phyloP scores from a whole-genome alignment of 441 rosid genomes.

The Populus trichocarpa region DNA sequence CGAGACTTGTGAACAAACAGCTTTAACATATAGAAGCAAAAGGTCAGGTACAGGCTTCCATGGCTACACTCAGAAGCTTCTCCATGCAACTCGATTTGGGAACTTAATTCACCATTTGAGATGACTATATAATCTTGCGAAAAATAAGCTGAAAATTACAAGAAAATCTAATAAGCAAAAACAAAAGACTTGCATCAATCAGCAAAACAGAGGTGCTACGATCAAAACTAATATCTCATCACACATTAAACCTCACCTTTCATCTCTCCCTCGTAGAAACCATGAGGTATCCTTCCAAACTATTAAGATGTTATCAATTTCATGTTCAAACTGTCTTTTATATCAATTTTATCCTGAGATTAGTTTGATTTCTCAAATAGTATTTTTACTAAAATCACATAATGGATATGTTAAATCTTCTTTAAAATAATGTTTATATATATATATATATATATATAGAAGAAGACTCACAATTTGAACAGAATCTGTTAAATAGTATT shows the following conservation, averaged over 20 bases:
- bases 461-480: neutral
- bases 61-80: neutral
- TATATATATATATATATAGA: no score
- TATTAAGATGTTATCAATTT: no score
- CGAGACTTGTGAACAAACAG: neutral
- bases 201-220: no score
- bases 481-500: neutral
- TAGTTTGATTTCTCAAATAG: neutral
- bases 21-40: neutral
- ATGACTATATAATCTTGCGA: neutral
- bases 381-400: neutral
- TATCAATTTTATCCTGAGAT: neutral
- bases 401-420: neutral
- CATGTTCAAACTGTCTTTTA: neutral
- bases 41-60: neutral
- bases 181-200: neutral
- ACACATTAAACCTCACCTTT: slow-evolving; percentile 35
- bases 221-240: no score
- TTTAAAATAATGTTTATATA: no score
- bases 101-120: neutral
- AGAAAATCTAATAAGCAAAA: neutral
- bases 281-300: slow-evolving; percentile 63
- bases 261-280: slow-evolving; percentile 88
- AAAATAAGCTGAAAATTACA: slow-evolving; percentile 52
- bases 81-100: neutral